Evolutionary conservation across 495 filamentous ascomycete species (phyloP).

Genomic region (Neurospora africana): DNA sequence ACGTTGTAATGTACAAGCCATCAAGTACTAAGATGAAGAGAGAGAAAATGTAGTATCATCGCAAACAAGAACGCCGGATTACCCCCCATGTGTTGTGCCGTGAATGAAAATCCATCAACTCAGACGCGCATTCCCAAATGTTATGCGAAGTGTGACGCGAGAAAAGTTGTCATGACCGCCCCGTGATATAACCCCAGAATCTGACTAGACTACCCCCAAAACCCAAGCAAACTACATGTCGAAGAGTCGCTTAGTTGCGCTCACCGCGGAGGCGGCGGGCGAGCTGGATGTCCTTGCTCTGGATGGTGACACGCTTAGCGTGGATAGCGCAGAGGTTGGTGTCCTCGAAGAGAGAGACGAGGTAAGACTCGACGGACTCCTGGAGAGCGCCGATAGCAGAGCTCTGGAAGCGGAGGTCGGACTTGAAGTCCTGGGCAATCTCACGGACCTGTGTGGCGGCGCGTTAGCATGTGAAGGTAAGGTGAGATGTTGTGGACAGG

Average conservation of each 20-base stretch:
- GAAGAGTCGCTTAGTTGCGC: slow-evolving; percentile 46
- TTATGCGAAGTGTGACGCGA: slow-evolving; percentile 19
- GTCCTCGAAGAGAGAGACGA: slow-evolving; percentile 99
- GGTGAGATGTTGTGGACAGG: slow-evolving; percentile 4
- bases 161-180: slow-evolving; percentile 25
- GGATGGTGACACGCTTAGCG: slow-evolving; percentile 98
- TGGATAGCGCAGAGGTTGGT: slow-evolving; percentile 99
- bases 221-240: slow-evolving; percentile 4
- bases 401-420: slow-evolving; percentile 98
- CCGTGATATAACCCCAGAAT: slow-evolving; percentile 12
- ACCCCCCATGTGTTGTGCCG: slow-evolving; percentile 14
- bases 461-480: slow-evolving; percentile 21
- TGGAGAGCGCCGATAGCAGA: slow-evolving; percentile 99
- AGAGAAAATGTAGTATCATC: slow-evolving; percentile 16
- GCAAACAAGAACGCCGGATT: slow-evolving; percentile 31
- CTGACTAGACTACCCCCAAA: slow-evolving; percentile 3
- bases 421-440: slow-evolving; percentile 99
- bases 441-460: slow-evolving; percentile 60
- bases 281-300: slow-evolving; percentile 93
- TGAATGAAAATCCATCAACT: slow-evolving; percentile 16
- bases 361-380: slow-evolving; percentile 99
- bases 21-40: slow-evolving; percentile 6
- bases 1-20: slow-evolving; percentile 30
- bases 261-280: slow-evolving; percentile 94
- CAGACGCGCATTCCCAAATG: slow-evolving; percentile 13